Conservation (phyloP, 1,139 yeast genomes). For the Saccharomyces hybrid region DNA sequence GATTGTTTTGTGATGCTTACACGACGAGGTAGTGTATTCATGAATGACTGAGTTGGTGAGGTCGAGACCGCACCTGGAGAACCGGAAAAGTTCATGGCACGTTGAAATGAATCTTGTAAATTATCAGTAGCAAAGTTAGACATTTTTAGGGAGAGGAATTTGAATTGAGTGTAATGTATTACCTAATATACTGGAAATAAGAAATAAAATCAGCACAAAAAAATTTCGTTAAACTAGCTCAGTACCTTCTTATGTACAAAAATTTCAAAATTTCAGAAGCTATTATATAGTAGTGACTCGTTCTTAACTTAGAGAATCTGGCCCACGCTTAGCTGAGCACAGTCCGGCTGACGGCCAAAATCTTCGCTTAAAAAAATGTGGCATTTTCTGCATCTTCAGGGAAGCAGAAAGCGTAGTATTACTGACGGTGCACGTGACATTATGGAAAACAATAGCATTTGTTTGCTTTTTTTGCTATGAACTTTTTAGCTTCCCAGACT, state of each 20-base stretch:
- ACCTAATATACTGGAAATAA: too few relatives aligned
- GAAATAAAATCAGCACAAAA: too few relatives aligned
- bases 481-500: slow-evolving; percentile 17
- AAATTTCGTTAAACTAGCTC: too few relatives aligned
- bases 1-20: too few relatives aligned
- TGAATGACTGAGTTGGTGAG: too few relatives aligned
- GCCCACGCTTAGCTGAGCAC: neutral
- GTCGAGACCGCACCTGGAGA: too few relatives aligned
- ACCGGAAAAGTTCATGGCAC: too few relatives aligned
- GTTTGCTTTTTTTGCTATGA: slow-evolving; percentile 50
- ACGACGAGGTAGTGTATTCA: too few relatives aligned
- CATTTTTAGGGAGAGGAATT: slow-evolving; percentile 4
- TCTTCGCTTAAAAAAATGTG: neutral
- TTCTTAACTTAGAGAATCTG: neutral
- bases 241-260: too few relatives aligned
- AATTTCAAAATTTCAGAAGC: too few relatives aligned
- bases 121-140: neutral
- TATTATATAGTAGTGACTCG: neutral
- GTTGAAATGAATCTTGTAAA: too few relatives aligned
- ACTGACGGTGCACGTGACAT: neutral
- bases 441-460: neutral
- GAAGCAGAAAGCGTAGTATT: neutral
- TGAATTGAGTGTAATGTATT: neutral
- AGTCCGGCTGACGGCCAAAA: neutral
- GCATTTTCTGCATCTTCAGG: neutral